phyloP scores from a whole-genome alignment of 495 filamentous ascomycete species.

The Aspergillus sclerotioniger region DNA sequence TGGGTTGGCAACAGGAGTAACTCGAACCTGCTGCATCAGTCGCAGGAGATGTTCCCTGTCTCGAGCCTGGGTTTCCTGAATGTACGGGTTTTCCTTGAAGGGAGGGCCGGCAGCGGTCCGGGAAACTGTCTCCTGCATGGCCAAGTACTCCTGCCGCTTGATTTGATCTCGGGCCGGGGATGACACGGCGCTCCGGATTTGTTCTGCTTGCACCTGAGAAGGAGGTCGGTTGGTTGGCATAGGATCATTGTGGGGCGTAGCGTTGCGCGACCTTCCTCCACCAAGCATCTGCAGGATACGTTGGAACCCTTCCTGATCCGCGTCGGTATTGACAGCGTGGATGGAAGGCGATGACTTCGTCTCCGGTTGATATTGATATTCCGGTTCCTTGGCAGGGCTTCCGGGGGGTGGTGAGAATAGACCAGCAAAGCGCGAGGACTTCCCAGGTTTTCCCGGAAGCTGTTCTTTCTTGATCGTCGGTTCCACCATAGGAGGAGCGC shows the following conservation, averaged over 20 bases:
- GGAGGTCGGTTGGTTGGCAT: slow-evolving; percentile 29
- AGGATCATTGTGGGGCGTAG: slow-evolving; percentile 39
- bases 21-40: slow-evolving; percentile 51
- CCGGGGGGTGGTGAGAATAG: slow-evolving; percentile 72
- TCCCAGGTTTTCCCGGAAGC: slow-evolving; percentile 25
- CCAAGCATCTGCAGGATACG: slow-evolving; percentile 81
- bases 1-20: slow-evolving; percentile 28
- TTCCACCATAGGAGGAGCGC: slow-evolving; percentile 25
- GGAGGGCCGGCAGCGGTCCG: slow-evolving; percentile 19
- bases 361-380: slow-evolving; percentile 36
- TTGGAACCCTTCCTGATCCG: slow-evolving; percentile 89
- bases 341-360: slow-evolving; percentile 27
- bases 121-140: slow-evolving; percentile 18
- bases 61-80: slow-evolving; percentile 36
- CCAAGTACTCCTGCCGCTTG: slow-evolving; percentile 31
- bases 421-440: slow-evolving; percentile 79
- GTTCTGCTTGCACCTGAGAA: slow-evolving; percentile 32
- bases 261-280: slow-evolving; percentile 44
- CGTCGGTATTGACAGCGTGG: slow-evolving; percentile 50
- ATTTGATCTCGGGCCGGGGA: slow-evolving; percentile 36
- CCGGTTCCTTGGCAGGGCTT: slow-evolving; percentile 50
- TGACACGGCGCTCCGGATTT: slow-evolving; percentile 33
- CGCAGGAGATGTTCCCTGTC: slow-evolving; percentile 52
- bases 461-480: not conserved
- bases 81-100: slow-evolving; percentile 32